Evolutionary conservation across 139 green algal species (phyloP).

Genomic region (Trebouxia sp.): DNA sequence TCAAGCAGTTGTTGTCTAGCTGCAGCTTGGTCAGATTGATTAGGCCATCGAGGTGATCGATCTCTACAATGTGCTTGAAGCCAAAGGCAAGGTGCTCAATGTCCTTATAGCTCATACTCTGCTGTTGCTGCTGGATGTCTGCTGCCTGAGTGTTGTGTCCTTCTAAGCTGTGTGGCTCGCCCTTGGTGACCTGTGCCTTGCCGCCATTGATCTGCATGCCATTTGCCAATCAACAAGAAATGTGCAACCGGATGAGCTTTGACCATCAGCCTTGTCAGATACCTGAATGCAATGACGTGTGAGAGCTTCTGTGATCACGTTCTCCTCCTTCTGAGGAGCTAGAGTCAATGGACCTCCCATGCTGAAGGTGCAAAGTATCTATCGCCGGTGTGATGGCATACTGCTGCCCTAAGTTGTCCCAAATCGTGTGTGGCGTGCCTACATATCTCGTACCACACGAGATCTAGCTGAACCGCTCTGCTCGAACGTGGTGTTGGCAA

Average conservation of each 20-base stretch:
- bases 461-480: too few species aligned
- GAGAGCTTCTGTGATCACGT: constrained; percentile 64
- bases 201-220: not conserved
- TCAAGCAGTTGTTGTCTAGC: constrained; percentile 86
- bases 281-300: constrained; percentile 70
- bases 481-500: too few species aligned
- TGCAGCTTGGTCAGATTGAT: constrained; percentile 77
- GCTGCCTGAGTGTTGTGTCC: not conserved
- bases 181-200: not conserved
- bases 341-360: constrained; percentile 7
- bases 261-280: constrained; percentile 18
- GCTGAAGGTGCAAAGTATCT: too few species aligned
- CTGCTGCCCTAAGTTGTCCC: too few species aligned
- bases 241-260: too few species aligned
- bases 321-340: constrained; percentile 13
- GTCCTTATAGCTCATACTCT: constrained; percentile 54
- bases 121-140: not conserved
- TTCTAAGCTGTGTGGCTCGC: not conserved
- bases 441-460: too few species aligned
- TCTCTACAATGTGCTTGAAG: constrained; percentile 69
- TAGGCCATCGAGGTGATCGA: constrained; percentile 74
- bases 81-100: constrained; percentile 70
- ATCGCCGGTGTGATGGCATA: too few species aligned
- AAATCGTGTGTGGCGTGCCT: too few species aligned
- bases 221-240: not conserved